Percentiles rank a stretch among this genome's conserved stretches.
These are phyloP conservation scores for Wilcoxina mikolae DNA, from an alignment of 495 filamentous ascomycete genomes.

Conservation along the genomic window DNA sequence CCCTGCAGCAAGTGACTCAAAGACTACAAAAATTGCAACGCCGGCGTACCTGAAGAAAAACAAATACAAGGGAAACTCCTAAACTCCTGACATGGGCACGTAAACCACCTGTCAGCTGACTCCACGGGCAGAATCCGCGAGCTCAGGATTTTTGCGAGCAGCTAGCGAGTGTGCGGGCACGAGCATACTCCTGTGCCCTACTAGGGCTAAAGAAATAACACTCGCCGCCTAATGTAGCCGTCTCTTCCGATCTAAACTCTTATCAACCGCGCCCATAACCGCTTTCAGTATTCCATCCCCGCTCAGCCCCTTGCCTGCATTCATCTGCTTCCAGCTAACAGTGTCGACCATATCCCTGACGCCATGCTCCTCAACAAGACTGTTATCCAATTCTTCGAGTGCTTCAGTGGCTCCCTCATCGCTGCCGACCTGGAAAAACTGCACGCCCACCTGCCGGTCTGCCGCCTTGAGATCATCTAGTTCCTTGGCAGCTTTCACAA, in stretches of 20 bases:
- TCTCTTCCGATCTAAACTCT: constrained; percentile 41
- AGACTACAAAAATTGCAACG: too few relatives aligned
- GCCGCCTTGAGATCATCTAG: constrained; percentile 58
- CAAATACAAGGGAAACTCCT: too few relatives aligned
- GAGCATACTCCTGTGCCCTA: too few relatives aligned
- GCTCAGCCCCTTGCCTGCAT: constrained; percentile 31
- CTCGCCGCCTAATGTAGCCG: background rate
- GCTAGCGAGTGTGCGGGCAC: too few relatives aligned
- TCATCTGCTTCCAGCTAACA: constrained; percentile 49
- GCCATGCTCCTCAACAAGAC: constrained; percentile 40
- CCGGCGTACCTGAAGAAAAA: too few relatives aligned
- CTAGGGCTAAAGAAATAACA: background rate
- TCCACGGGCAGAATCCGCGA: too few relatives aligned
- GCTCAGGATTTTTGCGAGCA: too few relatives aligned
- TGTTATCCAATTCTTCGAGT: constrained; percentile 65
- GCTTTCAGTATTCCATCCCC: constrained; percentile 68
- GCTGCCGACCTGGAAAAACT: constrained; percentile 91
- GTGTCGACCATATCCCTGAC: constrained; percentile 94
- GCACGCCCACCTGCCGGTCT: constrained; percentile 79
- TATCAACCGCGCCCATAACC: constrained; percentile 62
- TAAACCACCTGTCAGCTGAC: too few relatives aligned
- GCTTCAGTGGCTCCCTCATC: constrained; percentile 49
- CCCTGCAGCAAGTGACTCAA: too few relatives aligned
- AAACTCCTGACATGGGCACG: too few relatives aligned
- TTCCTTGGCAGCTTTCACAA: constrained; percentile 50